phyloP scores from a whole-genome alignment of 108 stramenopile genomes.

The Pseudonitzschia pungens region DNA sequence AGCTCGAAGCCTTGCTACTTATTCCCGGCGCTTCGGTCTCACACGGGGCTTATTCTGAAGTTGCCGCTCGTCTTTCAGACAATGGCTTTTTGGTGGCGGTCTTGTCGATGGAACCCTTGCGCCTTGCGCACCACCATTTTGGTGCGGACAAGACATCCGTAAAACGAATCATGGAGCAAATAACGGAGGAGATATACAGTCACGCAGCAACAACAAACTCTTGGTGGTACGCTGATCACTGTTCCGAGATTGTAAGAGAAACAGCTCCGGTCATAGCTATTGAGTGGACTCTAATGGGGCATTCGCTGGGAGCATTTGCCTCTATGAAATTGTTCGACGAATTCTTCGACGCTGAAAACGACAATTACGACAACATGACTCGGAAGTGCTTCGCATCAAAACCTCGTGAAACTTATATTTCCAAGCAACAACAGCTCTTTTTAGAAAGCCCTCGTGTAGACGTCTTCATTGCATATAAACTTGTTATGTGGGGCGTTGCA shows the following conservation, averaged over 20 bases:
- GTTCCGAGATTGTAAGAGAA: not conserved
- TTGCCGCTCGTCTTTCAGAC: slow-evolving; percentile 28
- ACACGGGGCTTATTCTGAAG: slow-evolving; percentile 34
- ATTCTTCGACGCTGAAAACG: slow-evolving; percentile 7
- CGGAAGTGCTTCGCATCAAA: too few relatives aligned
- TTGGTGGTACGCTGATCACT: not conserved
- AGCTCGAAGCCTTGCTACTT: slow-evolving; percentile 11
- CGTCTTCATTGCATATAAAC: not conserved
- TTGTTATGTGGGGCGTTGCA: slow-evolving; percentile 40
- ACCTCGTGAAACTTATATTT: not conserved
- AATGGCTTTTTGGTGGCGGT: slow-evolving; percentile 38
- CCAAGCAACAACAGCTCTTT: not conserved
- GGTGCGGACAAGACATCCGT: slow-evolving; percentile 11
- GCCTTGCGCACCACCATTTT: slow-evolving; percentile 22
- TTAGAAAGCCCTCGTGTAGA: not conserved
- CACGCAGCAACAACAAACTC: slow-evolving; percentile 7
- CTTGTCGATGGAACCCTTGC: slow-evolving; percentile 32
- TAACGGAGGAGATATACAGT: not conserved
- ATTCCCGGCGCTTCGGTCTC: slow-evolving; percentile 29
- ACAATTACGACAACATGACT: not conserved
- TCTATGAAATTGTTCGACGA: slow-evolving; percentile 26
- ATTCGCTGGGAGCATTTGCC: slow-evolving; percentile 45
- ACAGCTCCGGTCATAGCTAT: not conserved
- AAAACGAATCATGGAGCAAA: slow-evolving; percentile 8
- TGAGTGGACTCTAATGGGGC: slow-evolving; percentile 39